Evolutionary conservation across 2,329 filamentous ascomycete species (phyloP).

Genomic region (Trichoderma cornu-damae): DNA sequence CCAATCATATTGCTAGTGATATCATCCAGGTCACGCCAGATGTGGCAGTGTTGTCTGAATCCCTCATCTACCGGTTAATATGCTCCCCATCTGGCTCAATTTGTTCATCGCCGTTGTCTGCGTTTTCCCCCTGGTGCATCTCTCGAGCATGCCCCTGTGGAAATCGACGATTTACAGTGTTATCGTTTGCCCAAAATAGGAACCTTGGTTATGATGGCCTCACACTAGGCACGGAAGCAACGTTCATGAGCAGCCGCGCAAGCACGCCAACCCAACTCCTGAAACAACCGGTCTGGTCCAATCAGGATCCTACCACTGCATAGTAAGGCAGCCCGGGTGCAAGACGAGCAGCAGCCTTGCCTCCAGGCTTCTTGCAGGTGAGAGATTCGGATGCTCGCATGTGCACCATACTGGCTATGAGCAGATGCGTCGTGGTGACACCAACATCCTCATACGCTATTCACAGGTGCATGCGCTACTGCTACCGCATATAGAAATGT

Average conservation of each 20-base stretch:
- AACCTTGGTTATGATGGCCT: slow-evolving; percentile 11
- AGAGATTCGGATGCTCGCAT: slow-evolving; percentile 8
- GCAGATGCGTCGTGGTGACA: slow-evolving; percentile 4
- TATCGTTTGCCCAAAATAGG: slow-evolving; percentile 5
- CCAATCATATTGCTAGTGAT: slow-evolving; percentile 15
- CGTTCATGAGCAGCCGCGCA: not conserved
- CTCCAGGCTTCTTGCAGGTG: slow-evolving; percentile 5
- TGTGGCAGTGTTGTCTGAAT: slow-evolving; percentile 15
- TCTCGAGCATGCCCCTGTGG: not conserved
- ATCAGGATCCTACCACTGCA: not conserved
- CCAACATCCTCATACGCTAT: slow-evolving; percentile 9
- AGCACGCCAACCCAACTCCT: not conserved
- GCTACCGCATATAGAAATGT: slow-evolving; percentile 6
- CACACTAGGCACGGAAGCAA: slow-evolving; percentile 1
- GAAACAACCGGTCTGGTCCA: slow-evolving; percentile 2
- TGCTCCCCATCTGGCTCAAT: slow-evolving; percentile 13
- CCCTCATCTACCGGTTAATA: slow-evolving; percentile 17
- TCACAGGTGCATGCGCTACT: slow-evolving; percentile 6
- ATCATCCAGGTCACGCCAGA: slow-evolving; percentile 16
- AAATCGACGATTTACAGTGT: slow-evolving; percentile 9
- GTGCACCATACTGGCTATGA: not conserved
- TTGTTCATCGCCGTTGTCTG: not conserved
- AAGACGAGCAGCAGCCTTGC: slow-evolving; percentile 2
- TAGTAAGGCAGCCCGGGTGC: not conserved
- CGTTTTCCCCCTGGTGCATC: not conserved